These are phyloP conservation scores for Wallacemonas sp. DNA, from an alignment of 208 protist species.

Conservation along the genomic window DNA sequence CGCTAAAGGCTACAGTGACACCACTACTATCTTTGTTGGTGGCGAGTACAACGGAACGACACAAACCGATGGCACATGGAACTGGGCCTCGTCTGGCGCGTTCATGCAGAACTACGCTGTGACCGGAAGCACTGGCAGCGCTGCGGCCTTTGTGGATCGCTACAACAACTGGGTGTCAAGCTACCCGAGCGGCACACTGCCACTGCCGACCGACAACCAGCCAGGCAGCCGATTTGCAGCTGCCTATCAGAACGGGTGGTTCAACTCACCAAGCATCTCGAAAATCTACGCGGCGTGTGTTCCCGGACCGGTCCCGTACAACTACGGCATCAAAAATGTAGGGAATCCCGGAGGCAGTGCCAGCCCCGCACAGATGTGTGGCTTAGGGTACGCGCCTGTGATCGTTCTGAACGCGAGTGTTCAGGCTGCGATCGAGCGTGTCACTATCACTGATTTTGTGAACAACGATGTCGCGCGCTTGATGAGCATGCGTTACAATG, in stretches of 20 bases:
- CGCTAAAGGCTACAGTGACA: neutral
- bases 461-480: neutral
- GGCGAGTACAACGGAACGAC: neutral
- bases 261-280: neutral
- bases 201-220: neutral
- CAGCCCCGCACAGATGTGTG: neutral
- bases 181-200: neutral
- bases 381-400: slow-evolving; percentile 2
- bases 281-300: neutral
- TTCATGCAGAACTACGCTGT: neutral
- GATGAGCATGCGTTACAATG: slow-evolving; percentile 3
- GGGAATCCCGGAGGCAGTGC: neutral
- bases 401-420: slow-evolving; percentile 4
- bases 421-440: slow-evolving; percentile 5
- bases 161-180: neutral
- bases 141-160: neutral
- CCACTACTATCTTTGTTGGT: neutral
- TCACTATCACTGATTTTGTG: neutral
- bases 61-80: neutral
- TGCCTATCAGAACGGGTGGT: neutral
- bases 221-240: neutral
- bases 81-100: neutral
- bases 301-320: neutral
- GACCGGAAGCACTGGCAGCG: too few relatives aligned
- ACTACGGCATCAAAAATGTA: slow-evolving; percentile 3